Conservation (phyloP, 164 flowering plant genomes). For the Vitis vinifera region ASM3070453v1 NC_081823.1:9813501-9814000, state of each 20-base stretch:
- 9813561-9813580: constrained; percentile 73
- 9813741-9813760: constrained; percentile 95
- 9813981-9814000: background rate
- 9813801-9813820: constrained; percentile 90
- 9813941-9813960: background rate
- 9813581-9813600: constrained; percentile 75
- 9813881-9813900: constrained; percentile 80
- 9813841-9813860: constrained; percentile 77
- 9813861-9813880: constrained; percentile 80
- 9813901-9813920: constrained; percentile 69
- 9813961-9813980: constrained; percentile 1
- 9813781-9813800: constrained; percentile 85
- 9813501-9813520: constrained; percentile 59
- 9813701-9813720: background rate
- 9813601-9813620: constrained; percentile 58
- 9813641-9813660: constrained; percentile 14
- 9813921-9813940: constrained; percentile 63
- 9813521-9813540: constrained; percentile 56
- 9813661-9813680: background rate
- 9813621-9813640: constrained; percentile 90
- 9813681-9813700: background rate
- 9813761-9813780: constrained; percentile 81
- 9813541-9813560: constrained; percentile 84
- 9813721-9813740: constrained; percentile 78
- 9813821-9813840: constrained; percentile 78